phyloP scores from a whole-genome alignment of 1,139 yeast species.

The Oligophagozyma castellii region DNA sequence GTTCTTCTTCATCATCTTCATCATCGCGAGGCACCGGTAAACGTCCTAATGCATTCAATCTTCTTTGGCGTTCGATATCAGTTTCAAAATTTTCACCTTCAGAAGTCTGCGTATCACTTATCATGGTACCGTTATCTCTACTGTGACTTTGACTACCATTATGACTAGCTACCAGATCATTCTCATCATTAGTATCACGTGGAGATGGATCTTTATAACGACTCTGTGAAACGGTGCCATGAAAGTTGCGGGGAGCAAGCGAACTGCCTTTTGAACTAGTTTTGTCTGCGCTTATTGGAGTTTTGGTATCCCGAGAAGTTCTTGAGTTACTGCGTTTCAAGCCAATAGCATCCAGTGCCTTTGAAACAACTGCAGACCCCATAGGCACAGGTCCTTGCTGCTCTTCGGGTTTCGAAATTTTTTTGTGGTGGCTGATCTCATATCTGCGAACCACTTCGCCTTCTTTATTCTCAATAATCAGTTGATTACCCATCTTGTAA shows the following conservation, averaged over 20 bases:
- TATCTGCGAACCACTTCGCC: constrained; percentile 86
- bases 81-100: constrained; percentile 32
- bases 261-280: not conserved
- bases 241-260: constrained; percentile 2
- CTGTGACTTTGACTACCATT: constrained; percentile 2
- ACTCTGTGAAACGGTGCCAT: constrained; percentile 2
- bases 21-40: constrained; percentile 32
- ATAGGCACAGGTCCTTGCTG: constrained; percentile 1
- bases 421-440: constrained; percentile 44
- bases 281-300: constrained; percentile 3
- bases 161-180: too few species aligned
- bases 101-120: too few species aligned
- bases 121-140: constrained; percentile 5
- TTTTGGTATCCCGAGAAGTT: constrained; percentile 8
- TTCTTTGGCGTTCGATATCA: constrained; percentile 56
- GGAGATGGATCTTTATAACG: constrained; percentile 5
- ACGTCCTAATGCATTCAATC: constrained; percentile 72
- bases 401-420: constrained; percentile 3
- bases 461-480: constrained; percentile 78
- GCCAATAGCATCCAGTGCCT: constrained; percentile 42
- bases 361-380: constrained; percentile 10
- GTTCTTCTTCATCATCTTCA: constrained; percentile 52
- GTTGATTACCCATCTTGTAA: constrained; percentile 52
- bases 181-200: constrained; percentile 4
- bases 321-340: constrained; percentile 24